Conservation (phyloP, 192 early-diverging fungal genomes). For the Glomus cerebriforme region DNA sequence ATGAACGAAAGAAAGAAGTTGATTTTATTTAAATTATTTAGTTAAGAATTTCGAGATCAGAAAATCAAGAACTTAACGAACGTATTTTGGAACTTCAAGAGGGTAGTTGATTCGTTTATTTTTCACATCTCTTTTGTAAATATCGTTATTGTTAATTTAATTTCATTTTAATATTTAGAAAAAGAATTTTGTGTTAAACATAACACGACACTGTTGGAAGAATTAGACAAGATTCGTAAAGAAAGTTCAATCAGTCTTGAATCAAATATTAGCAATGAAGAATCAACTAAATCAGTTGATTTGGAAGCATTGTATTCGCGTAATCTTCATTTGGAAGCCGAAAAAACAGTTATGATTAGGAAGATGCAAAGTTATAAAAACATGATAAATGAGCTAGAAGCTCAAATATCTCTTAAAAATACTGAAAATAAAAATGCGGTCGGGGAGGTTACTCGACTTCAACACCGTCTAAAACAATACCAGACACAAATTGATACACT, state of each 20-base stretch:
- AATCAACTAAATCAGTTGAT: not conserved
- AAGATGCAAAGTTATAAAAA: not conserved
- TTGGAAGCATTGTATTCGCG: not conserved
- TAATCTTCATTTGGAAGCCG: not conserved
- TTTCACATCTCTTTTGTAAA: not conserved
- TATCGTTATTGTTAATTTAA: not conserved
- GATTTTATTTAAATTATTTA: not conserved
- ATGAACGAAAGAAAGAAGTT: too few species aligned
- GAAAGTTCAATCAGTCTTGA: not conserved
- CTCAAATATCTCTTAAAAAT: not conserved
- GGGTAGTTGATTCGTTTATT: not conserved
- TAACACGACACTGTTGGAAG: not conserved
- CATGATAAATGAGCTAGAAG: not conserved
- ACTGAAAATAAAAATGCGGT: not conserved
- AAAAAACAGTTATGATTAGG: not conserved
- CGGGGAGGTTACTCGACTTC: not conserved
- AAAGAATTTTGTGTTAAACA: constrained; percentile 12
- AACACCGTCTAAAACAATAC: not conserved
- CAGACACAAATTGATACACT: not conserved
- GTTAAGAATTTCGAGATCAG: not conserved
- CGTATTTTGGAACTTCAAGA: not conserved
- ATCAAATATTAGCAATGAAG: not conserved
- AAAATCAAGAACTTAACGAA: not conserved
- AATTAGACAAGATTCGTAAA: not conserved
- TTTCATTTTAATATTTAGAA: constrained; percentile 8